Conservation (phyloP, 345 rosid genomes). For the Rubroshorea leprosula region DNA sequence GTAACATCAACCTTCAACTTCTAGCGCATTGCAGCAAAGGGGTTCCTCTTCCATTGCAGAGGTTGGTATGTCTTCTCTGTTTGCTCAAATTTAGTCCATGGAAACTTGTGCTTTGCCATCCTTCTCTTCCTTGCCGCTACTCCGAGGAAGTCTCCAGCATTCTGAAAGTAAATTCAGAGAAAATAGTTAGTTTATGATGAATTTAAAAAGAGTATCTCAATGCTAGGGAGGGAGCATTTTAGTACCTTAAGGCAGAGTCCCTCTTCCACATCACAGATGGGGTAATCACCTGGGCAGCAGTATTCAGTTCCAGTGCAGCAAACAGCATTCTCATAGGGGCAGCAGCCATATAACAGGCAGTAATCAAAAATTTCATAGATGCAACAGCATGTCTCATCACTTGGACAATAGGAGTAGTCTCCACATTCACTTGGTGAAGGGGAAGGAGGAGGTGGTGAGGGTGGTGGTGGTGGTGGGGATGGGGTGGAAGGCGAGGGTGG, state of each 20-base stretch:
- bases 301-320: conserved; percentile 50
- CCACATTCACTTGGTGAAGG: conserved; percentile 62
- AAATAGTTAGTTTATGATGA: not conserved
- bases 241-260: conserved; percentile 62
- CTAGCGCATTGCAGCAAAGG: conserved; percentile 37
- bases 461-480: conserved; percentile 10
- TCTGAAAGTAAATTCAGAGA: conserved; percentile 22
- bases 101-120: conserved; percentile 59
- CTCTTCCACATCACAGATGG: conserved; percentile 52
- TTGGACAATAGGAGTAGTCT: conserved; percentile 49
- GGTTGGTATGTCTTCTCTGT: conserved; percentile 26
- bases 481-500: conserved; percentile 25
- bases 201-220: no score
- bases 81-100: conserved; percentile 42
- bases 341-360: conserved; percentile 61
- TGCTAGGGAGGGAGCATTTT: not conserved
- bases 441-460: conserved; percentile 35
- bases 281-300: conserved; percentile 73
- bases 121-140: conserved; percentile 44
- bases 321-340: conserved; percentile 50
- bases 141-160: conserved; percentile 42
- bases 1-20: not conserved
- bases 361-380: conserved; percentile 31
- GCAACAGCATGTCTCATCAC: conserved; percentile 66
- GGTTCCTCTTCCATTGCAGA: conserved; percentile 53